Base-by-base conservation (phyloP, 805 yeast genomes). In the Zygosaccharomyces bisporus region DNA sequence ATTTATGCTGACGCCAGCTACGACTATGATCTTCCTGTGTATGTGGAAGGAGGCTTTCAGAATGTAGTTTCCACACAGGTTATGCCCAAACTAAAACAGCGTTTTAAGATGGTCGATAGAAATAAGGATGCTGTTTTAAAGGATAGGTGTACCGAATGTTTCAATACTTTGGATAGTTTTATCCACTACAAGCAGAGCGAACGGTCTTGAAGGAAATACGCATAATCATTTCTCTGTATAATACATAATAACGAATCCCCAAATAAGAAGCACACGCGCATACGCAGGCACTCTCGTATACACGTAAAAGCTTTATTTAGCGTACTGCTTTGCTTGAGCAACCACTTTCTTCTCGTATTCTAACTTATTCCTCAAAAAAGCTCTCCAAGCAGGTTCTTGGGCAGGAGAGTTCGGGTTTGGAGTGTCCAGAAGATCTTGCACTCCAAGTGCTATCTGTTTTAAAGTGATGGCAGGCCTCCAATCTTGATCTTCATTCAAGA, bases 331-430 rank as follows among this genome's bases (percentile, higher is more conserved):
- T 6, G 93, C 88, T 68, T 93, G 98, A 51, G 86, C 87, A 52
- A 69, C 69, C 21, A 93, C 95, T 56, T 79, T 83, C 63, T 77
- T 79, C 46, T 83, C 87, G 63, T 93, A 93, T 33, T 75, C 69
- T 0, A 72, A 70, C 57, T 76, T 76, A 61, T 88, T 86, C 60
- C 79, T 80, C 14, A 77, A 76, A 60, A 79, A 90, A 0, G 91
- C 87, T 64, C 83, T 83, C 87, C 90, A 93, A 1, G 99, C 98
- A 3, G 95, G 95, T 53, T 88, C 93, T 68, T 93, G 99, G 0
- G 99, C 99, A 2, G 99, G 99, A 0, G 97, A 89, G 50, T 82
- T 82, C 17, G 95, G 95, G 61, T 93, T 93, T 29, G 99, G 99
- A 29, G 81, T 76, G 58, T 85, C 86, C 49, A 93, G 72, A 44